Conservation (phyloP, 441 rosid species). For the Eutrema salsugineum region DNA sequence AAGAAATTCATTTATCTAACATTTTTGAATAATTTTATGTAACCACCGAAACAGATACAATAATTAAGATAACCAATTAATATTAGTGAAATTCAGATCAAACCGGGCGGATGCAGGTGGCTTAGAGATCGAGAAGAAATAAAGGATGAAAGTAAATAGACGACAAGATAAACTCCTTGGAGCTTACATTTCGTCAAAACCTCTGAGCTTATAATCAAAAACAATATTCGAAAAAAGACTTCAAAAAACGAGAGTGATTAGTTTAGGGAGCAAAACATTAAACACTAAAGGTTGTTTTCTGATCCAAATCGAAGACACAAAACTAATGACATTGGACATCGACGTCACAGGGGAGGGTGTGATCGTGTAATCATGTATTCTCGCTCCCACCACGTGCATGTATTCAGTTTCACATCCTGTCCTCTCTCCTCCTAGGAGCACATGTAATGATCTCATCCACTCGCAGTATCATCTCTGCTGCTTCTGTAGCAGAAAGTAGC, state of each 20-base stretch:
- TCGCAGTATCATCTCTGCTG: conserved; percentile 95
- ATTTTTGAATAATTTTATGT: background rate
- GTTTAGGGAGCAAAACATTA: conserved; percentile 1
- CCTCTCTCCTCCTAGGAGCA: conserved; percentile 95
- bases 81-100: background rate
- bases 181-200: background rate
- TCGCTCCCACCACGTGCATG: conserved; percentile 10
- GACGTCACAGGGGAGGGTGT: background rate
- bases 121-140: background rate
- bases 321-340: background rate
- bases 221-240: background rate
- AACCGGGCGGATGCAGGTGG: background rate
- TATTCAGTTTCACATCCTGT: conserved; percentile 56
- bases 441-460: conserved; percentile 95
- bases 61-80: background rate
- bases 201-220: background rate
- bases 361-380: background rate
- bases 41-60: background rate
- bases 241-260: background rate
- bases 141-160: background rate
- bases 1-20: background rate
- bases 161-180: background rate
- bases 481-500: conserved; percentile 94
- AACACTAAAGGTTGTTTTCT: background rate
- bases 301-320: conserved; percentile 8